A percentile compares a stretch with the other conserved stretches of the same genome.
Conservation (phyloP, 2,329 filamentous ascomycete genomes). For the Botryotinia convoluta region DNA sequence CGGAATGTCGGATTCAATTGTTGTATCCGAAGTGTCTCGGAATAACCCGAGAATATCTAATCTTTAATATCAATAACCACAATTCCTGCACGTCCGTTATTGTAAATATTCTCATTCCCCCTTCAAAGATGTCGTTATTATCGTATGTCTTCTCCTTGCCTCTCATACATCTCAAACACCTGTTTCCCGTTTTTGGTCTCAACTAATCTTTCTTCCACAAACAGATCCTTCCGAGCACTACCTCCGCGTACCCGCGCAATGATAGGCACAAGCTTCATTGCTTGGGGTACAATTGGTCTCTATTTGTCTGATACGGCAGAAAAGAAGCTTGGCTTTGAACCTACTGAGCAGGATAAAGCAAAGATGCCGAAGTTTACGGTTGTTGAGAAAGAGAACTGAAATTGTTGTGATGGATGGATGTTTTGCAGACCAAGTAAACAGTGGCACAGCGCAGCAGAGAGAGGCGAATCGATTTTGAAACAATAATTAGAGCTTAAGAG, state of each 20-base stretch:
- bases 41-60: not conserved
- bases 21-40: not conserved
- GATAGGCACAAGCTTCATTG: slow-evolving; percentile 71
- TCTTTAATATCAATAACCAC: not conserved
- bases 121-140: slow-evolving; percentile 11
- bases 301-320: slow-evolving; percentile 71
- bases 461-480: not conserved
- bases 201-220: not conserved
- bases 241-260: slow-evolving; percentile 66
- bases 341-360: slow-evolving; percentile 71
- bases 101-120: not conserved
- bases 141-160: not conserved
- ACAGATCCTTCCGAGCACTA: slow-evolving; percentile 61
- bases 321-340: slow-evolving; percentile 67
- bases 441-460: not conserved
- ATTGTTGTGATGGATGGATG: not conserved
- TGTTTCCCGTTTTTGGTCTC: not conserved
- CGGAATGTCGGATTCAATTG: not conserved
- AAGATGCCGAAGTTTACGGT: slow-evolving; percentile 63
- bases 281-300: slow-evolving; percentile 73
- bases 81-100: not conserved
- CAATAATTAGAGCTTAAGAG: not conserved
- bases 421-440: not conserved
- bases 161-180: not conserved
- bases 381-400: slow-evolving; percentile 49